phyloP scores from a whole-genome alignment of 208 protist species.

The Leishmania martiniquensis region DNA sequence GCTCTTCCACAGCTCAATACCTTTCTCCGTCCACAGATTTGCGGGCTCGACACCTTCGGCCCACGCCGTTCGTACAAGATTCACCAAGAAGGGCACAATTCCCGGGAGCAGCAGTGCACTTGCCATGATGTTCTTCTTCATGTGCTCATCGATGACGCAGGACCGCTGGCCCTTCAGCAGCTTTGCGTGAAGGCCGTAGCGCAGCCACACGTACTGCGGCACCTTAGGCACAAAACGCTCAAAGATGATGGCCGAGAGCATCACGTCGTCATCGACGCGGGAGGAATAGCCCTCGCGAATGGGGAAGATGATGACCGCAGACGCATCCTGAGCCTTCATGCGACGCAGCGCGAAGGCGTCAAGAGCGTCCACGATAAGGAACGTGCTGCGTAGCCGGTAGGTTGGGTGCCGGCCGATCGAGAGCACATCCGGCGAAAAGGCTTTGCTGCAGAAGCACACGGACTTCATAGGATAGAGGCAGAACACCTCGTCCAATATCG shows the following conservation, averaged over 20 bases:
- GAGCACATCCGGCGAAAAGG: slow-evolving; percentile 62
- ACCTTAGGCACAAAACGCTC: slow-evolving; percentile 68
- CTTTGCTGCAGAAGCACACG: slow-evolving; percentile 87
- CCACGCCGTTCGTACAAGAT: slow-evolving; percentile 78
- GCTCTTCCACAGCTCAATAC: slow-evolving; percentile 74
- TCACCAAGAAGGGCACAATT: slow-evolving; percentile 86
- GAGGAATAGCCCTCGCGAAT: slow-evolving; percentile 70
- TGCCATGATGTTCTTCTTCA: slow-evolving; percentile 87
- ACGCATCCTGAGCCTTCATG: slow-evolving; percentile 66
- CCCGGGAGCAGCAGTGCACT: slow-evolving; percentile 80
- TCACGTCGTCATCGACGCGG: slow-evolving; percentile 82
- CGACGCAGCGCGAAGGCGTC: slow-evolving; percentile 64
- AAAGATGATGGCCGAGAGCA: slow-evolving; percentile 85
- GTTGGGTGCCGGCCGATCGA: slow-evolving; percentile 78
- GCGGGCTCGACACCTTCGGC: slow-evolving; percentile 50
- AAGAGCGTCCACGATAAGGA: slow-evolving; percentile 67
- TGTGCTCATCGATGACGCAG: slow-evolving; percentile 77
- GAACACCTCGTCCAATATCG: slow-evolving; percentile 88
- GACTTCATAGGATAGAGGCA: slow-evolving; percentile 83
- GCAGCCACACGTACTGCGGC: slow-evolving; percentile 83
- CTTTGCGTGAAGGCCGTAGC: slow-evolving; percentile 78
- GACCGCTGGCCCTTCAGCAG: slow-evolving; percentile 64
- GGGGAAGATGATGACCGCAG: slow-evolving; percentile 76
- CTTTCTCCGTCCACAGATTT: slow-evolving; percentile 51
- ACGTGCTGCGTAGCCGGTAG: slow-evolving; percentile 77